Evolutionary conservation across 2,329 filamentous ascomycete genomes (phyloP).

Genomic region (Cadophora gregata): DNA sequence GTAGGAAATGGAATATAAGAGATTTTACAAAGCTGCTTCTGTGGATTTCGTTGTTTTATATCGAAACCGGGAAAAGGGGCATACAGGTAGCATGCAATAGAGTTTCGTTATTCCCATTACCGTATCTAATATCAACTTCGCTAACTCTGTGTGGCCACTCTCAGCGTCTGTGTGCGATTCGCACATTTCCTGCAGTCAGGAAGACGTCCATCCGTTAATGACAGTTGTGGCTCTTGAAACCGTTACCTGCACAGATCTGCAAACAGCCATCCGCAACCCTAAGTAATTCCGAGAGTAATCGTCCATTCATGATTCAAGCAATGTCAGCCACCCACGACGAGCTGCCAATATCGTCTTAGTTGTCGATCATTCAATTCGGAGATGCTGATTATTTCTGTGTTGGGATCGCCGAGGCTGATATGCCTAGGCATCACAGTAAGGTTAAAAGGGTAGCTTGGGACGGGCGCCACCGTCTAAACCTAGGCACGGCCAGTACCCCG

Average conservation of each 20-base stretch:
- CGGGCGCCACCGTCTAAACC: slow-evolving; percentile 3
- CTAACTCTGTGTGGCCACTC: background rate
- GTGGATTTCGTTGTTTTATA: slow-evolving; percentile 3
- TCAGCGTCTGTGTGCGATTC: background rate
- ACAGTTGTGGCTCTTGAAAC: background rate
- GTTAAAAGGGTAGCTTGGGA: background rate
- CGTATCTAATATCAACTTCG: background rate
- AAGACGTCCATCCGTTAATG: background rate
- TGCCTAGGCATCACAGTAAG: background rate
- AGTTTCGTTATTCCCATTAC: background rate
- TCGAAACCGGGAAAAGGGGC: background rate
- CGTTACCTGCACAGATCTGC: background rate
- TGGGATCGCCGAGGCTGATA: background rate
- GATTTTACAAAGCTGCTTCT: too few species aligned
- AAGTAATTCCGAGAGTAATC: background rate
- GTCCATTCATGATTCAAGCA: slow-evolving; percentile 12
- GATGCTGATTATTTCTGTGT: background rate
- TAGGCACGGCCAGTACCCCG: background rate
- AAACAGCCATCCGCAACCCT: background rate
- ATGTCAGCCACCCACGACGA: slow-evolving; percentile 15
- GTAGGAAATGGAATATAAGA: too few species aligned
- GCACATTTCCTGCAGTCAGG: background rate
- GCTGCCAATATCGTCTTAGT: slow-evolving; percentile 2
- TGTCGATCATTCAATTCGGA: background rate
- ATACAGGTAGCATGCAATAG: background rate